Evolutionary conservation across 2,329 filamentous ascomycete genomes (phyloP).

Genomic region (Microsporum audouinii): DNA sequence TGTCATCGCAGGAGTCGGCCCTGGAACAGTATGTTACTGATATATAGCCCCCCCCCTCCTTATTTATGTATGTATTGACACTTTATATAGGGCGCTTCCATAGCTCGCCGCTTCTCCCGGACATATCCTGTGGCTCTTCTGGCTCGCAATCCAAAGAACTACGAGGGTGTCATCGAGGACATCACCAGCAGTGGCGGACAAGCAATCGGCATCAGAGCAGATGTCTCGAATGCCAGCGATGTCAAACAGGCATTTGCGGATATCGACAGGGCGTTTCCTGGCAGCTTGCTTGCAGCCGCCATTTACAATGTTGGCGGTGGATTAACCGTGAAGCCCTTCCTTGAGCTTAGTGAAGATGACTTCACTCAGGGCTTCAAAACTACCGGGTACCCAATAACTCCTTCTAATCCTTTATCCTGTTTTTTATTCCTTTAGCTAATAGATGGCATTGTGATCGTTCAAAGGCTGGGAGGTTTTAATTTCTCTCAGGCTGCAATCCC

Average conservation of each 20-base stretch:
- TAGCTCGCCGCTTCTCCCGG: conserved; percentile 49
- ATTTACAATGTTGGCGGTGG: conserved; percentile 51
- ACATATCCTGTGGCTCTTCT: conserved; percentile 50
- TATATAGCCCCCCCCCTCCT: neutral
- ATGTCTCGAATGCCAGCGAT: conserved; percentile 43
- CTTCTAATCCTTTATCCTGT: conserved; percentile 12
- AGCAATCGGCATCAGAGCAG: conserved; percentile 50
- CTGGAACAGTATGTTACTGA: conserved; percentile 29
- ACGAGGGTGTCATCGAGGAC: conserved; percentile 44
- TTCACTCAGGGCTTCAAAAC: conserved; percentile 43
- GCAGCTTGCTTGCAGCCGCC: conserved; percentile 39
- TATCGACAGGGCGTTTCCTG: conserved; percentile 44
- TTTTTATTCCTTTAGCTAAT: conserved; percentile 2
- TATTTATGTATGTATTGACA: neutral
- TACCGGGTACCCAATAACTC: conserved; percentile 31
- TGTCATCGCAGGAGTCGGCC: conserved; percentile 38
- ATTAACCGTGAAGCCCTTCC: conserved; percentile 49
- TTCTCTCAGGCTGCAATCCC: conserved; percentile 66
- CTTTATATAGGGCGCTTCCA: conserved; percentile 40
- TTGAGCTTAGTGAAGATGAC: conserved; percentile 49
- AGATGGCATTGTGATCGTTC: neutral
- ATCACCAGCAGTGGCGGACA: conserved; percentile 49
- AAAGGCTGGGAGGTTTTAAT: conserved; percentile 53
- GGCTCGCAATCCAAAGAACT: conserved; percentile 48
- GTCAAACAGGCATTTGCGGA: conserved; percentile 43